A percentile compares a stretch with the other conserved stretches of the same genome.
Conservation (phyloP, 2,329 filamentous ascomycete genomes). For the Aspergillus versicolor region DNA sequence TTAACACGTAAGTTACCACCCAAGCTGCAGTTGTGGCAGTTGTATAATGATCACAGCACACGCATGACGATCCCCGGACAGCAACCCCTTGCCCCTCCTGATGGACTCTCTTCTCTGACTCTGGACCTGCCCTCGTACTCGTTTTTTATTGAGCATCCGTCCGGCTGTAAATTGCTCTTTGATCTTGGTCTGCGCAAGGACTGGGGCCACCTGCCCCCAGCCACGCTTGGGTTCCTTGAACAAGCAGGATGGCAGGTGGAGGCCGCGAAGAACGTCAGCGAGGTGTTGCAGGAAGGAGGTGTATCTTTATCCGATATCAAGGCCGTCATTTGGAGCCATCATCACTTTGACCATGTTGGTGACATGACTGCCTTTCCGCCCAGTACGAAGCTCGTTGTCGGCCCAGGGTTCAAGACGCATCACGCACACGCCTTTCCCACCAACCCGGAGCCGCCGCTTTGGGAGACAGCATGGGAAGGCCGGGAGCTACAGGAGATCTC, state of each 20-base stretch:
- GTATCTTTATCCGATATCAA: not conserved
- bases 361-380: not conserved
- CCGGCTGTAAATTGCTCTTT: not conserved
- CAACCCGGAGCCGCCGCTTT: not conserved
- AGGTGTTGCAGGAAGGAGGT: not conserved
- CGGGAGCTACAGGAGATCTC: not conserved
- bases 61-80: too few species aligned
- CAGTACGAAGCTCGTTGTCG: not conserved
- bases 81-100: too few species aligned
- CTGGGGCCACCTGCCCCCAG: not conserved
- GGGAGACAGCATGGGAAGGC: not conserved
- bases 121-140: not conserved
- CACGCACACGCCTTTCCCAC: not conserved
- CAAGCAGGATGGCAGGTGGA: too few species aligned
- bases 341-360: not conserved
- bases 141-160: not conserved
- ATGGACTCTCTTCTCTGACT: too few species aligned
- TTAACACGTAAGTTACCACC: too few species aligned
- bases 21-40: too few species aligned
- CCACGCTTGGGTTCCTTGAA: not conserved
- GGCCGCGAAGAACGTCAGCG: not conserved
- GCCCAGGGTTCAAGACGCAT: not conserved
- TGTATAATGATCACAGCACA: too few species aligned
- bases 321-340: not conserved
- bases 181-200: not conserved